Percentiles rank a stretch among this genome's conserved stretches.
Evolutionary conservation across 768 basidiomycete species (phyloP).

Genomic region (Boletus tylopilopsis): DNA sequence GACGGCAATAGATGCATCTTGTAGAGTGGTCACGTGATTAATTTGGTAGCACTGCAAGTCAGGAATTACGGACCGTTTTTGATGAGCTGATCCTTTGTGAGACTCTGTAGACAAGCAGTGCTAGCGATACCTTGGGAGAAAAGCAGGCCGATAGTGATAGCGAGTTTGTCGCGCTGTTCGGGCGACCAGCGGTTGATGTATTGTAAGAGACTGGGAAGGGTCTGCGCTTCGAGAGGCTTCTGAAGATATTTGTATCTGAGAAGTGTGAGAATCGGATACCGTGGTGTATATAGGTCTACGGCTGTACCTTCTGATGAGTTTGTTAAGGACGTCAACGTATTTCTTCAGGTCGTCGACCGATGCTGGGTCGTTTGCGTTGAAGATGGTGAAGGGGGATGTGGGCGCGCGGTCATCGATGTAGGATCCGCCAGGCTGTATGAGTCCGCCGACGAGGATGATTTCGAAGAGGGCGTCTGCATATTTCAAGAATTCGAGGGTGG

Average conservation of each 20-base stretch:
- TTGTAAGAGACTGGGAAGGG: conserved; percentile 82
- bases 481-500: conserved; percentile 91
- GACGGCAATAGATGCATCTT: conserved; percentile 76
- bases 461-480: conserved; percentile 98
- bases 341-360: conserved; percentile 86
- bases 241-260: conserved; percentile 98
- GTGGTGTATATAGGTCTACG: conserved; percentile 4
- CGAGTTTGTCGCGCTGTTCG: conserved; percentile 77
- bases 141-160: conserved; percentile 76
- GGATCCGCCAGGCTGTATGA: conserved; percentile 93
- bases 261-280: not conserved
- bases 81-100: conserved; percentile 92
- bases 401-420: conserved; percentile 87
- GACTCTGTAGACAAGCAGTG: conserved; percentile 70
- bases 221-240: conserved; percentile 85
- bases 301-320: conserved; percentile 85
- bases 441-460: conserved; percentile 90
- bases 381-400: conserved; percentile 83
- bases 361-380: conserved; percentile 74
- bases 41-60: not conserved
- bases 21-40: conserved; percentile 8
- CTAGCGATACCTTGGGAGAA: conserved; percentile 80
- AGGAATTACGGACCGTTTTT: conserved; percentile 69
- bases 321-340: conserved; percentile 92
- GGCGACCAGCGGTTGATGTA: conserved; percentile 83